Percentiles rank a stretch among this genome's conserved stretches.
These are phyloP conservation scores for Kodamaea arcana DNA, from an alignment of 1,139 yeast genomes.

Conservation along the genomic window DNA sequence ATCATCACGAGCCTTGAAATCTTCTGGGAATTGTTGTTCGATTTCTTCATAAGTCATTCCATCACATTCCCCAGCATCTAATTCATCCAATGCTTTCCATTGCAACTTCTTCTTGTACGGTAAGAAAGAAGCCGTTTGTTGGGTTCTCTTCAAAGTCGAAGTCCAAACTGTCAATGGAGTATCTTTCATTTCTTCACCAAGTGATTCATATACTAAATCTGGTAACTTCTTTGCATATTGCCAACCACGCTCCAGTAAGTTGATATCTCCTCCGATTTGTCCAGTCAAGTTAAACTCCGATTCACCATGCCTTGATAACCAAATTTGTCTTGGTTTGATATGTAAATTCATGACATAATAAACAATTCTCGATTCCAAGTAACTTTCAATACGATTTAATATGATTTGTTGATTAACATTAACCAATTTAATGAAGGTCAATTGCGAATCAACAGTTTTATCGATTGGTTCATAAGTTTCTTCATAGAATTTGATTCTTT, in stretches of 20 bases:
- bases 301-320: conserved; percentile 96
- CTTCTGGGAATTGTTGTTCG: conserved; percentile 82
- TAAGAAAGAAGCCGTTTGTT: conserved; percentile 82
- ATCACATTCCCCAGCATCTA: conserved; percentile 97
- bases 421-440: conserved; percentile 81
- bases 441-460: conserved; percentile 49
- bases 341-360: conserved; percentile 95
- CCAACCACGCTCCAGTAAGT: conserved; percentile 80
- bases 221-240: conserved; percentile 83
- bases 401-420: conserved; percentile 86
- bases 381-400: conserved; percentile 81
- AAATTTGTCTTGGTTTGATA: conserved; percentile 84
- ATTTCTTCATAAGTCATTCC: conserved; percentile 88
- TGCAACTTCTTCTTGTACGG: conserved; percentile 75
- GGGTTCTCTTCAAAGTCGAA: conserved; percentile 86
- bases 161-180: conserved; percentile 91
- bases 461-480: conserved; percentile 72
- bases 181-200: conserved; percentile 60
- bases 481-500: conserved; percentile 71
- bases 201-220: conserved; percentile 65
- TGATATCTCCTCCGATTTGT: conserved; percentile 94
- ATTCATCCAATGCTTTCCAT: conserved; percentile 96
- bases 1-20: conserved; percentile 91
- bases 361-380: conserved; percentile 87
- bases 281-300: conserved; percentile 89